Evolutionary conservation across 176 grass and related monocot species (phyloP).

Genomic region (Luzula sylvatica): DNA sequence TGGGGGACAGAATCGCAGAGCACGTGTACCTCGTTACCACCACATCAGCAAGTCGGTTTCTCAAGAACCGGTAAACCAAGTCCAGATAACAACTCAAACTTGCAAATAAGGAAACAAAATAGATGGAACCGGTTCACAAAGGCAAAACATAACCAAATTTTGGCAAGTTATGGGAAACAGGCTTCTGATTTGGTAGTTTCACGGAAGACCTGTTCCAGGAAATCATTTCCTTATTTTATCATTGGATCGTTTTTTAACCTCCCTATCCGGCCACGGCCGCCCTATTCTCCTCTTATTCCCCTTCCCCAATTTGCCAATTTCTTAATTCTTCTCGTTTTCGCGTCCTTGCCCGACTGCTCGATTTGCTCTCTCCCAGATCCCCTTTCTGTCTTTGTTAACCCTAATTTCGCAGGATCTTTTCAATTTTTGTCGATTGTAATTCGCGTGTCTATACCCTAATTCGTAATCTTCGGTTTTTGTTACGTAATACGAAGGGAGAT

Average conservation of each 20-base stretch:
- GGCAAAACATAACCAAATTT: no score
- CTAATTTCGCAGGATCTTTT: background rate
- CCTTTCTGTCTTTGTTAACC: background rate
- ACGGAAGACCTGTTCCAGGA: no score
- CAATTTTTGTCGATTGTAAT: background rate
- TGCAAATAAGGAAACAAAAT: no score
- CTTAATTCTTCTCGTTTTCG: conserved; percentile 1
- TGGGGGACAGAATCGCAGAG: no score
- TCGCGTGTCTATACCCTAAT: background rate
- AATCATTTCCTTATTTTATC: no score
- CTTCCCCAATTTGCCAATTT: background rate
- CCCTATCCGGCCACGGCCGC: conserved; percentile 10
- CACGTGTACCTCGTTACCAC: no score
- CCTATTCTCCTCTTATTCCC: background rate
- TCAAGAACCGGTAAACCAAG: no score
- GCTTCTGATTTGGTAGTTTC: no score
- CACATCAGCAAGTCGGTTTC: no score
- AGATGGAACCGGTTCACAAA: no score
- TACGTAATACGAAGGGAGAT: background rate
- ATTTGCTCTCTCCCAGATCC: background rate
- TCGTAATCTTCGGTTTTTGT: background rate
- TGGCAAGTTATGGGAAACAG: no score
- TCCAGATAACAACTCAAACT: no score
- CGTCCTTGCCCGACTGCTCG: background rate
- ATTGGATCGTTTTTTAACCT: background rate